Conservation (phyloP, 1,284 basidiomycete species). For the Austroboletus novae-zelandiae region DNA sequence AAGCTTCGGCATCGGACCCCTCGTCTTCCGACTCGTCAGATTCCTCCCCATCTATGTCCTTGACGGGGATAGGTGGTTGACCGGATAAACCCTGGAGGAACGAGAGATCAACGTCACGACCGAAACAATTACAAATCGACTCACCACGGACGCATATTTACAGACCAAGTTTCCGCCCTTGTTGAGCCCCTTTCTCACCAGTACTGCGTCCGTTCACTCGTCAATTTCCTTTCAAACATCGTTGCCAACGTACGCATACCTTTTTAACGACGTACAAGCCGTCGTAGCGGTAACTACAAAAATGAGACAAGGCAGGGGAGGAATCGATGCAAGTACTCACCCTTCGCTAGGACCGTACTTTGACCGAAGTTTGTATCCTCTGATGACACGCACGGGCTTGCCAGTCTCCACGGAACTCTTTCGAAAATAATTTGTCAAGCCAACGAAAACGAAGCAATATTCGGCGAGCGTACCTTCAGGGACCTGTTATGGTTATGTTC, state of each 20-base stretch:
- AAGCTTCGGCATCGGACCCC: constrained; percentile 14
- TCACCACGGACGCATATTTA: constrained; percentile 75
- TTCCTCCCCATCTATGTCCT: constrained; percentile 16
- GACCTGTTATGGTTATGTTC: no score
- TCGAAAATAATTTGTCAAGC: neutral
- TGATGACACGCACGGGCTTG: constrained; percentile 78
- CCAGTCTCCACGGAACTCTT: constrained; percentile 70
- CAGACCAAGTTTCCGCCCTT: constrained; percentile 67
- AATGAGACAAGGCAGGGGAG: neutral
- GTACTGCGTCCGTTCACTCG: constrained; percentile 39
- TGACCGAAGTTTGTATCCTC: constrained; percentile 72
- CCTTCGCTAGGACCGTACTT: constrained; percentile 71
- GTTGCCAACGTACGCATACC: constrained; percentile 33
- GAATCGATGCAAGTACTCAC: constrained; percentile 33
- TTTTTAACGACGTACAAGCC: constrained; percentile 78
- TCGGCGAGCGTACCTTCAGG: no score
- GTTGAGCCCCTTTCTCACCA: constrained; percentile 71
- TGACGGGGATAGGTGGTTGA: constrained; percentile 55
- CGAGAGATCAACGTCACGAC: no score
- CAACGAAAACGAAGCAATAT: no score
- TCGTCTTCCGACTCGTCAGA: constrained; percentile 9
- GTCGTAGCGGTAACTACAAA: constrained; percentile 76
- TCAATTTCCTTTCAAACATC: neutral
- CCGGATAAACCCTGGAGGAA: constrained; percentile 51
- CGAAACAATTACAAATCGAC: constrained; percentile 9